Conservation (phyloP, 257 asterid genomes). For the Anisodus acutangulus region DNA sequence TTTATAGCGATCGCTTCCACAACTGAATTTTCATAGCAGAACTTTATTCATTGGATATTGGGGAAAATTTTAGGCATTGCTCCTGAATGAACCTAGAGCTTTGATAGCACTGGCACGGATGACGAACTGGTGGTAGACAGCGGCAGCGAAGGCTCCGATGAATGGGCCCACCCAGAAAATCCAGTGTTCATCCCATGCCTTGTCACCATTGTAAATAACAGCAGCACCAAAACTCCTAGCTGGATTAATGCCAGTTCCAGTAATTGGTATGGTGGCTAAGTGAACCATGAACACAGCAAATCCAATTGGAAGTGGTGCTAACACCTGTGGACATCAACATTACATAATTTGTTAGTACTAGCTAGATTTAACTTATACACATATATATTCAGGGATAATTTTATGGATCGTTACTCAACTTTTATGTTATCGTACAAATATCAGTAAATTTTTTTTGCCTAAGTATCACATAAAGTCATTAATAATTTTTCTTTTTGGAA, state of each 20-base stretch:
- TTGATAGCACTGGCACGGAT: constrained; percentile 57
- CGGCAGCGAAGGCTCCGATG: constrained; percentile 76
- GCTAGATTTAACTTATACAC: too few species aligned
- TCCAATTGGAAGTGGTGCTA: constrained; percentile 56
- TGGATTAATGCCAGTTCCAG: constrained; percentile 28
- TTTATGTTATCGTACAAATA: too few species aligned
- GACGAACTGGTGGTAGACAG: constrained; percentile 65
- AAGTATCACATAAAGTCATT: too few species aligned
- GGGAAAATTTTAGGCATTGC: constrained; percentile 48
- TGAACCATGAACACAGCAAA: constrained; percentile 28
- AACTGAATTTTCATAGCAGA: too few species aligned
- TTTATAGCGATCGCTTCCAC: too few species aligned
- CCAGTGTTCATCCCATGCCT: constrained; percentile 23
- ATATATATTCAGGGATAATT: too few species aligned
- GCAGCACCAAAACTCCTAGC: constrained; percentile 29
- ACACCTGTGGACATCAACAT: constrained; percentile 45
- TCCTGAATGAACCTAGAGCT: constrained; percentile 55
- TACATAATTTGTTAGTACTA: too few species aligned
- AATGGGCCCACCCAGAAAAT: constrained; percentile 56
- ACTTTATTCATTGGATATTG: not conserved
- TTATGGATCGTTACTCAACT: too few species aligned
- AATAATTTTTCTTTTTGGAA: too few species aligned
- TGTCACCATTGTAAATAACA: constrained; percentile 14
- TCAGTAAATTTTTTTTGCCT: too few species aligned
- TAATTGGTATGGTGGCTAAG: constrained; percentile 24